Evolutionary conservation across 176 grass and related monocot genomes (phyloP).

Genomic region (Pharus latifolius): DNA sequence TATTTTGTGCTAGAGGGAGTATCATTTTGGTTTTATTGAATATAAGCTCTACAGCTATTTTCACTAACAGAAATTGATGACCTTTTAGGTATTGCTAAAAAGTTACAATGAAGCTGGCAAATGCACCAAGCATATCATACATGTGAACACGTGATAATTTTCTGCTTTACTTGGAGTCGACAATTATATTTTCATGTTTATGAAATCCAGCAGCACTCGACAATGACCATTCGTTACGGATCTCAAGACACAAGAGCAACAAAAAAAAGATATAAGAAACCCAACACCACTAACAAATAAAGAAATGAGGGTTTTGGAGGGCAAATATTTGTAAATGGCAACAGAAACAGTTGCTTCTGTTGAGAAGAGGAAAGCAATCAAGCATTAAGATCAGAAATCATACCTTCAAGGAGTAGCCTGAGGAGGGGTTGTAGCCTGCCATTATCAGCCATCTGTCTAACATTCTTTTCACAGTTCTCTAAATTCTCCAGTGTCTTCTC

Average conservation of each 20-base stretch:
- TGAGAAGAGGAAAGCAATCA: background rate
- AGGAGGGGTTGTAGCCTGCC: slow-evolving; percentile 83
- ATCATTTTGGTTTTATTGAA: background rate
- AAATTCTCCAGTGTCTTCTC: slow-evolving; percentile 78
- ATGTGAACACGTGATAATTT: background rate
- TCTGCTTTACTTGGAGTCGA: background rate
- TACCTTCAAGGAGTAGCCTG: slow-evolving; percentile 89
- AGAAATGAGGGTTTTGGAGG: background rate
- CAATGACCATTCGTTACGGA: background rate
- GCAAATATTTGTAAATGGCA: background rate
- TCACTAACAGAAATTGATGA: too few species aligned
- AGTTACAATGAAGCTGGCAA: background rate
- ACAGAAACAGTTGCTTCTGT: background rate
- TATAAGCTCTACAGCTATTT: background rate
- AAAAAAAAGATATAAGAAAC: background rate
- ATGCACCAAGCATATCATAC: background rate
- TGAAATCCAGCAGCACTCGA: background rate
- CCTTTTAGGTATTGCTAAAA: too few species aligned
- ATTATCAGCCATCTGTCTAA: slow-evolving; percentile 96
- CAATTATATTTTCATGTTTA: background rate
- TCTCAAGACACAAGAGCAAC: background rate
- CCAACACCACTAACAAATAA: background rate
- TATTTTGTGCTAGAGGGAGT: too few species aligned
- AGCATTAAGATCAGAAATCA: background rate
- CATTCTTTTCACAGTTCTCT: slow-evolving; percentile 88